Evolutionary conservation across 2,329 filamentous ascomycete species (phyloP).

Genomic region (Fusarium sp.): DNA sequence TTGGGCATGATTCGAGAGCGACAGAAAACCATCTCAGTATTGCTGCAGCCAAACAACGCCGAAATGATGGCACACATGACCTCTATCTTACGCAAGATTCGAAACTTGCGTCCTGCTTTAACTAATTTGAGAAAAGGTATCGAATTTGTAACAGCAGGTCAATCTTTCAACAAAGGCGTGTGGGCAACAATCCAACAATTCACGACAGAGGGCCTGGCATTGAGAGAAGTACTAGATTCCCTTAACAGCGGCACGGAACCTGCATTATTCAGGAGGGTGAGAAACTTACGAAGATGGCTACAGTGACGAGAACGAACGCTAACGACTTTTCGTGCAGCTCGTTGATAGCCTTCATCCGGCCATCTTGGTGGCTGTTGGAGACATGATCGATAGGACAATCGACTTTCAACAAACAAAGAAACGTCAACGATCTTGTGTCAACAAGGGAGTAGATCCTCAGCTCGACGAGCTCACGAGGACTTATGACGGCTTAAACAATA

Average conservation of each 20-base stretch:
- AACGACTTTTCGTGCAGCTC: conserved; percentile 53
- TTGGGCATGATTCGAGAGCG: conserved; percentile 72
- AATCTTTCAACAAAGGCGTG: conserved; percentile 68
- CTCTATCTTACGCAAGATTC: conserved; percentile 71
- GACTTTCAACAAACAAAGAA: conserved; percentile 81
- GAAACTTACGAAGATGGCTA: conserved; percentile 48
- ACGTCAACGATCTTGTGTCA: conserved; percentile 75
- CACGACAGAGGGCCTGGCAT: conserved; percentile 71
- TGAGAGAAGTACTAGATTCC: conserved; percentile 65
- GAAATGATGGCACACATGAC: conserved; percentile 62
- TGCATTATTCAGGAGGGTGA: conserved; percentile 51
- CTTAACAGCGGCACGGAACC: conserved; percentile 33
- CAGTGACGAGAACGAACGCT: conserved; percentile 7
- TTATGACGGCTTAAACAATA: conserved; percentile 77
- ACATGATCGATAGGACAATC: conserved; percentile 74
- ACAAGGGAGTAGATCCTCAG: conserved; percentile 71
- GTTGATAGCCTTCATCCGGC: conserved; percentile 64
- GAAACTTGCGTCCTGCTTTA: conserved; percentile 75
- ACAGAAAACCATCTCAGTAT: conserved; percentile 70
- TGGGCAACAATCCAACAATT: conserved; percentile 80
- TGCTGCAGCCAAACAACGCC: conserved; percentile 73
- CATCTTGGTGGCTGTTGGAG: conserved; percentile 70
- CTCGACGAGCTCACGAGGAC: conserved; percentile 79
- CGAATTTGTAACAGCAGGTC: conserved; percentile 57
- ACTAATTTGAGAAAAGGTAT: conserved; percentile 79